These are phyloP conservation scores for Paxillus rubicundulus DNA, from an alignment of 768 basidiomycete species.

Conservation along the genomic window DNA sequence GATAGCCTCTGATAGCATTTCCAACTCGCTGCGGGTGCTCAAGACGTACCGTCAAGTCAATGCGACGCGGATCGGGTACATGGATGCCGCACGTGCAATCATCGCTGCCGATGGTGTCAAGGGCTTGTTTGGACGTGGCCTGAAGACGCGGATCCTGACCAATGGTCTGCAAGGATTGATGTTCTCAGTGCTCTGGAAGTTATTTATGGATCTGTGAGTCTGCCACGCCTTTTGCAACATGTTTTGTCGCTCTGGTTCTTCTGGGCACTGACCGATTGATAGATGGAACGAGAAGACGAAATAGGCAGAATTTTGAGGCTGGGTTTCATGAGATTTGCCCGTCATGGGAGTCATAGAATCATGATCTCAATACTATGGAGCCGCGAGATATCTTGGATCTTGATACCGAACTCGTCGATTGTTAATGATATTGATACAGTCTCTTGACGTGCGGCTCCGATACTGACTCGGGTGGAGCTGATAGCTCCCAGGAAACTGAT, in stretches of 20 bases:
- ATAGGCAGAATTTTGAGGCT: neutral
- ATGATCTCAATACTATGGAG: neutral
- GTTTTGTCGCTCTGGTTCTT: neutral
- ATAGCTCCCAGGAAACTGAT: neutral
- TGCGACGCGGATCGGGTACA: constrained; percentile 74
- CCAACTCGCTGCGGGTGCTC: constrained; percentile 87
- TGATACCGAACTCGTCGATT: neutral
- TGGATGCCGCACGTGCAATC: constrained; percentile 73
- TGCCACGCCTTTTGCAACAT: neutral
- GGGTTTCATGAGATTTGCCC: neutral
- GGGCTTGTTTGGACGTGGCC: constrained; percentile 84
- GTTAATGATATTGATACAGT: neutral
- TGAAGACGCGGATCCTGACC: constrained; percentile 85
- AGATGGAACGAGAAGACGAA: constrained; percentile 38
- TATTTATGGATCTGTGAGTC: constrained; percentile 85
- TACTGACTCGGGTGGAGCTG: neutral
- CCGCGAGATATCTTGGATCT: neutral
- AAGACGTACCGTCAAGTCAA: constrained; percentile 97
- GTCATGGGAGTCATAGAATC: neutral
- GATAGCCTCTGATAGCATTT: constrained; percentile 78
- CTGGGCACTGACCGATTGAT: neutral
- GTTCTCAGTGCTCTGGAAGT: constrained; percentile 89
- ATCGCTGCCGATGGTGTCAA: constrained; percentile 70
- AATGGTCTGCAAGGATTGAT: constrained; percentile 91
- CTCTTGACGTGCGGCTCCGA: neutral